Percentiles rank a stretch among this genome's conserved stretches.
Conservation (phyloP, 1,284 basidiomycete species). For the Ceratobasidium sp. region DNA sequence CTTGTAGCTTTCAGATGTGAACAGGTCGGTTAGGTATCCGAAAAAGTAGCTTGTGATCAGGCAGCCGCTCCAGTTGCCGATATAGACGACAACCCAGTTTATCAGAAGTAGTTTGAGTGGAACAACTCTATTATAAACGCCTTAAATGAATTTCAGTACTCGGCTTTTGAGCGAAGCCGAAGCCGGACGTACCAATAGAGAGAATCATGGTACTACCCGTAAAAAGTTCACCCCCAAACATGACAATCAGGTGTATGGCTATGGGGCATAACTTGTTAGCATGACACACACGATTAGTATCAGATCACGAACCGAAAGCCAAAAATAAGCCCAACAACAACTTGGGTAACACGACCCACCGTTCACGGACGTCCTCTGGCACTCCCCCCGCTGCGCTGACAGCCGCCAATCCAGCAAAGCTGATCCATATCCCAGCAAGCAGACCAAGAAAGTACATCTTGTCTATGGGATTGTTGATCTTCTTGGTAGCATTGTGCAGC, state of each 20-base stretch:
- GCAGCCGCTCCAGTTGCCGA: constrained; percentile 50
- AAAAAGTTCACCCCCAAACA: constrained; percentile 51
- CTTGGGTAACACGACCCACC: constrained; percentile 24
- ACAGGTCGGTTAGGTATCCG: constrained; percentile 49
- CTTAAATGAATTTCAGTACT: constrained; percentile 2
- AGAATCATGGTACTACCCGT: constrained; percentile 51
- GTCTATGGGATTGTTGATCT: constrained; percentile 41
- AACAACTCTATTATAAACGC: constrained; percentile 14
- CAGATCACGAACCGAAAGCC: constrained; percentile 36
- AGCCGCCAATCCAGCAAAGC: constrained; percentile 48
- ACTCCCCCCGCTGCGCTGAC: constrained; percentile 48
- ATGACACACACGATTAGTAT: constrained; percentile 43
- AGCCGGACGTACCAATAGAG: constrained; percentile 45
- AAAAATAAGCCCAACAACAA: constrained; percentile 30
- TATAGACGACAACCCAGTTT: constrained; percentile 49
- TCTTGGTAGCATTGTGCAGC: constrained; percentile 48
- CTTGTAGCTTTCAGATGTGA: constrained; percentile 37
- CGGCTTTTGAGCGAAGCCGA: not conserved
- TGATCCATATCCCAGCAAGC: constrained; percentile 46
- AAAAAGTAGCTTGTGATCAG: constrained; percentile 49
- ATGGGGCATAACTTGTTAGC: constrained; percentile 32
- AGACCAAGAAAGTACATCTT: constrained; percentile 35
- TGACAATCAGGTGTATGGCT: constrained; percentile 46
- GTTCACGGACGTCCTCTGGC: constrained; percentile 46
- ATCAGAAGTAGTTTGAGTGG: constrained; percentile 25